Evolutionary conservation across 2,329 filamentous ascomycete genomes (phyloP).

Genomic region (Ascochyta koolunga): DNA sequence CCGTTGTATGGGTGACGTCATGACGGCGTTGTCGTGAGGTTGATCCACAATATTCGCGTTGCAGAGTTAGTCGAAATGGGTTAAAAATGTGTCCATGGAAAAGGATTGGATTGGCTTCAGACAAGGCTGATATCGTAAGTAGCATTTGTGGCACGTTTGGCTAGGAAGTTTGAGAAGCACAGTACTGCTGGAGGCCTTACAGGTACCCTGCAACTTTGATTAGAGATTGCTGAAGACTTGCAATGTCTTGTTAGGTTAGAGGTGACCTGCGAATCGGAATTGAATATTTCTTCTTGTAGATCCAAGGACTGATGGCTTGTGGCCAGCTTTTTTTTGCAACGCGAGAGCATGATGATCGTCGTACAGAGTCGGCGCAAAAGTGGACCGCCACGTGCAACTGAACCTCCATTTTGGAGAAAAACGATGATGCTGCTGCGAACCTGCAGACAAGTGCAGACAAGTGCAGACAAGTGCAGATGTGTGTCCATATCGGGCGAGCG

Average conservation of each 20-base stretch:
- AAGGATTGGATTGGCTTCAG: too few relatives aligned
- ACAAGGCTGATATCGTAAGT: not conserved
- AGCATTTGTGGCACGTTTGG: not conserved
- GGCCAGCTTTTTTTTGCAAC: too few relatives aligned
- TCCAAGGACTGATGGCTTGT: too few relatives aligned
- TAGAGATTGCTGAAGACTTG: too few relatives aligned
- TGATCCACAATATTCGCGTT: not conserved
- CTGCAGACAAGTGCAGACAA: not conserved
- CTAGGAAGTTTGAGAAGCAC: not conserved
- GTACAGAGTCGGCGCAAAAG: not conserved
- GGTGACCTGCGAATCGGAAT: too few relatives aligned
- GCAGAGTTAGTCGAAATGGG: not conserved
- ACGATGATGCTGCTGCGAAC: not conserved
- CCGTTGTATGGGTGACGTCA: conserved; percentile 9
- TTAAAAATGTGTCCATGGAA: not conserved
- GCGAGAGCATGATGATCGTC: not conserved
- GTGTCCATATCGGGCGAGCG: not conserved
- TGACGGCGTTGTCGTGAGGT: not conserved
- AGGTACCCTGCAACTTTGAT: too few relatives aligned
- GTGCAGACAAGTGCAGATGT: not conserved
- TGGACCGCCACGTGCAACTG: not conserved
- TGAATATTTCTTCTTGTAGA: too few relatives aligned
- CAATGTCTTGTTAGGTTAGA: too few relatives aligned
- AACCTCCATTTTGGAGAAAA: not conserved
- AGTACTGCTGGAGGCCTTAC: too few relatives aligned